These are phyloP conservation scores for Diospyros lotus DNA, from an alignment of 148 eudicot genomes.

Conservation along the genomic window DNA sequence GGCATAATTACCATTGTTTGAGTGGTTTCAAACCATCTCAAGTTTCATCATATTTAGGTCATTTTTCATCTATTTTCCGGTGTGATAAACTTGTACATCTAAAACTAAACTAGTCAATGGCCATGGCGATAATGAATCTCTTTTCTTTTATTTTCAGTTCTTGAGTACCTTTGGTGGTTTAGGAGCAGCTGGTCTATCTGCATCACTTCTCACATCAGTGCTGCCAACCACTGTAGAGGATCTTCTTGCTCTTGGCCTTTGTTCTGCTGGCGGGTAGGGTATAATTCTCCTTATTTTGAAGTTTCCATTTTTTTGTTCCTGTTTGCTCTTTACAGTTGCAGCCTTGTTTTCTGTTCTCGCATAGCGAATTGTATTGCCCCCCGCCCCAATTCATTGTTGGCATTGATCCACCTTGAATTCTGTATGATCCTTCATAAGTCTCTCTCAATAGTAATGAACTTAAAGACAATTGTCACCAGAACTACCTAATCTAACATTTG, in stretches of 20 bases:
- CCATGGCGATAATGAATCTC: not conserved
- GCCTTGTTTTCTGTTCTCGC: not conserved
- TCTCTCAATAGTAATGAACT: not conserved
- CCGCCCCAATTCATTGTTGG: not conserved
- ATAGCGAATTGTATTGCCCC: not conserved
- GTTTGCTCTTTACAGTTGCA: not conserved
- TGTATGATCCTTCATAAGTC: not conserved
- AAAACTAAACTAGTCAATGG: not conserved
- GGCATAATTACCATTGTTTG: not conserved
- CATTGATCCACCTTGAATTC: not conserved
- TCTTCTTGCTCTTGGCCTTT: conserved; percentile 97
- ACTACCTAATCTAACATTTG: not conserved
- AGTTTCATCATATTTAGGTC: not conserved
- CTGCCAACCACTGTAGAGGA: conserved; percentile 88
- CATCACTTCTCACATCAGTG: conserved; percentile 93
- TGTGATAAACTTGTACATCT: not conserved
- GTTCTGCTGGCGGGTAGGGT: conserved; percentile 96
- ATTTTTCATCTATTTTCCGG: not conserved
- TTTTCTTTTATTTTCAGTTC: conserved; percentile 44
- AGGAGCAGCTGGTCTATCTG: conserved; percentile 93
- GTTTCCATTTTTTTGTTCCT: not conserved
- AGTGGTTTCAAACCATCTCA: not conserved
- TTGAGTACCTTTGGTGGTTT: conserved; percentile 91
- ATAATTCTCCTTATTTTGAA: conserved; percentile 1
- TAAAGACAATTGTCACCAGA: not conserved